Evolutionary conservation across 176 grass and related monocot genomes (phyloP), one percentile per base, ranked within the genome.

Genomic region (Ananas comosus): DNA sequence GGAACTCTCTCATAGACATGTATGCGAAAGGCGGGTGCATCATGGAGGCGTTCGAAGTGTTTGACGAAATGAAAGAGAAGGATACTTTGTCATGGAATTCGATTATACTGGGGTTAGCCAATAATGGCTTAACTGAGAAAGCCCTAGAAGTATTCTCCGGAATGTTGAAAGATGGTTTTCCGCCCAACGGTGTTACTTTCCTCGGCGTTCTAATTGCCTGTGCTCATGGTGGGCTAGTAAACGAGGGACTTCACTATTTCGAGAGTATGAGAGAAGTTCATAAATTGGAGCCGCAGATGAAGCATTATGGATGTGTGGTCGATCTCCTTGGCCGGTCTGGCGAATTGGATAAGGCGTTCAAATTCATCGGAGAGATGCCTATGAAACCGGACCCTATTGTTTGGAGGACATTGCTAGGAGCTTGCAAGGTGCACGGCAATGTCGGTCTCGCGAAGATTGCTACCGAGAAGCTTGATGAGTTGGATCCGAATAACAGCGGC

Each of bases 401-500:
- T 71, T 83, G 80, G 76, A 88, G 79, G 66, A 92, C 81, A 78
- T 11, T 85, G 57, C 70, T 86, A 11, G 73, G 75, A 68, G 72
- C 76, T 3, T 83, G 85, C 73, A 76, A 72, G 23, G 77, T 18
- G 5, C 70, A 87, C 50, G 51, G 68, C 16, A 48, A 91, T 74
- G 64, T 88, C 5, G 53, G 11, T 51, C 48, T 80, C 53, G 82
- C 79, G 1, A 66, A 88, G 79, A 78, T 82, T 12, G 70, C 51
- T 42, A 78, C 67, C 21, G 68, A 71, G 72, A 83, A 80, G 63
- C 84, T 88, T 18, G 69, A 42, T 23, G 70, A 73, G 49, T 13
- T 72, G 42, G 86, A 89, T 11, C 71, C 56, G 13, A 48, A 24
- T 48, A 82, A 89, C 76, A 73, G 82, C 14, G 82, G 75, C 13